A percentile compares a stretch with the other conserved stretches of the same genome.
phyloP scores from a whole-genome alignment of 495 filamentous ascomycete genomes.

The Baudoinia panamericana region DNA sequence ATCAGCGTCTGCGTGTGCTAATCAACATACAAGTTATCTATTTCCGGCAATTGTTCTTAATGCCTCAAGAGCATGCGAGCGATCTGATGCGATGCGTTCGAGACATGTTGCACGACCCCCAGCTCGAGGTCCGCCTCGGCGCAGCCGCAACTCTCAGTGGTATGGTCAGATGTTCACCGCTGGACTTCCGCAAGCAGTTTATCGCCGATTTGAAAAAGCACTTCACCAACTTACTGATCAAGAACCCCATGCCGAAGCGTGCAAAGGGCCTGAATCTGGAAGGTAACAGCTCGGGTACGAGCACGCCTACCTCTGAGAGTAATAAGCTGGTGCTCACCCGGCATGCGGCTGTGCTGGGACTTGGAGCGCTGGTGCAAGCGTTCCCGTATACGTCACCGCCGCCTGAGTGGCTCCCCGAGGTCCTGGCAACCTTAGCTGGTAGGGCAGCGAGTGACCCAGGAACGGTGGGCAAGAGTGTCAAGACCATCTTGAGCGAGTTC shows the following conservation, averaged over 20 bases:
- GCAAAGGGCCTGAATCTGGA: conserved; percentile 31
- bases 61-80: conserved; percentile 59
- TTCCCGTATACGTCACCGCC: conserved; percentile 94
- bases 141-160: conserved; percentile 84
- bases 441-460: conserved; percentile 80
- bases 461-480: conserved; percentile 94
- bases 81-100: conserved; percentile 79
- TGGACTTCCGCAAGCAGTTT: conserved; percentile 58
- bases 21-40: conserved; percentile 99
- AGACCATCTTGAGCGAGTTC: conserved; percentile 88
- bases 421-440: conserved; percentile 71
- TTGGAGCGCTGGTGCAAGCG: conserved; percentile 86
- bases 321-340: conserved; percentile 65
- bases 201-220: conserved; percentile 60
- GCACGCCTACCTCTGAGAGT: conserved; percentile 47
- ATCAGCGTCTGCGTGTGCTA: conserved; percentile 88
- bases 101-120: conserved; percentile 81
- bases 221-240: conserved; percentile 61
- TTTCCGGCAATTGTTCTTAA: conserved; percentile 93
- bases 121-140: conserved; percentile 89
- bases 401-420: conserved; percentile 85
- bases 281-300: conserved; percentile 40
- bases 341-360: conserved; percentile 83
- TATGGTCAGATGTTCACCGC: conserved; percentile 97
- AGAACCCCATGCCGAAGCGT: conserved; percentile 76